These are phyloP conservation scores for Tilletiaria anomala DNA, from an alignment of 1,284 basidiomycete genomes.

Conservation along the genomic window DNA sequence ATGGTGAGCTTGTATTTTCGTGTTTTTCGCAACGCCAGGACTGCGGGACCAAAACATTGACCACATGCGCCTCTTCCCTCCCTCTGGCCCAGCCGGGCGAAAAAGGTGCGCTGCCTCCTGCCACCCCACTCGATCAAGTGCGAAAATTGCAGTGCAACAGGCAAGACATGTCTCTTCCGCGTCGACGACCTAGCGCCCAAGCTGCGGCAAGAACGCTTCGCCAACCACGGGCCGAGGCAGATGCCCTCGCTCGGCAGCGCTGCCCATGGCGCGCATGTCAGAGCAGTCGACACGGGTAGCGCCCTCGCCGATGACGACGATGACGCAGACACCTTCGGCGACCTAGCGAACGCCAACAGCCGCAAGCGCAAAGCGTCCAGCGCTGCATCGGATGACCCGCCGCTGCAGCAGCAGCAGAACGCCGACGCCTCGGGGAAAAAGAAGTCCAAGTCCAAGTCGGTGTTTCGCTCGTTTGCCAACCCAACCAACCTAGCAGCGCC, in stretches of 20 bases:
- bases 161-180: constrained; percentile 28
- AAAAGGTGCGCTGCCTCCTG: constrained; percentile 29
- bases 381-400: background rate
- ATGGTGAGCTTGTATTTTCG: constrained; percentile 6
- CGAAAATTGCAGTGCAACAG: constrained; percentile 21
- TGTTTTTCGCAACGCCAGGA: background rate
- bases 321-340: background rate
- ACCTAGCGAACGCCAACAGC: background rate
- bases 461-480: constrained; percentile 25
- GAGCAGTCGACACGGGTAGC: background rate
- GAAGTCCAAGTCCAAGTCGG: constrained; percentile 17
- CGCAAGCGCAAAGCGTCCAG: background rate
- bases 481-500: constrained; percentile 24
- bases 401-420: too few relatives aligned
- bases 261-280: background rate
- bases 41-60: background rate
- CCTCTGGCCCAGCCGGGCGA: constrained; percentile 10
- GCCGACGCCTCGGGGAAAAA: background rate
- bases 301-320: background rate
- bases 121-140: constrained; percentile 23
- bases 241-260: background rate
- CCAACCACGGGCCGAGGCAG: constrained; percentile 13
- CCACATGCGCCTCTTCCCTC: background rate
- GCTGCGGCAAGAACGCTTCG: constrained; percentile 21
- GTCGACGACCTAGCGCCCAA: constrained; percentile 28